Evolutionary conservation across 306 rosid genomes (phyloP).

Genomic region (Lablab purpureus): DNA sequence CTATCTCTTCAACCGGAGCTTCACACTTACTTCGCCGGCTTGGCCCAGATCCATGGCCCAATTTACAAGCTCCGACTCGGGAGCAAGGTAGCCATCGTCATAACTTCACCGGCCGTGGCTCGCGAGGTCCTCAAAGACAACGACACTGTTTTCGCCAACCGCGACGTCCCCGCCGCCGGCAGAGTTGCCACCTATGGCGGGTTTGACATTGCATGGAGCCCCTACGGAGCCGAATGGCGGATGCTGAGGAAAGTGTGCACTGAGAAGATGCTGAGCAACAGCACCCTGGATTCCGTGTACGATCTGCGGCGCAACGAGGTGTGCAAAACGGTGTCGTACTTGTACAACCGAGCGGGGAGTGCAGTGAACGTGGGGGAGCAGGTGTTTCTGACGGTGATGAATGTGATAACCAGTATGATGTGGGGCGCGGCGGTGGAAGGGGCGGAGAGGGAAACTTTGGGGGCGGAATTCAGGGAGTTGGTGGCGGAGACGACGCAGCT

Average conservation of each 20-base stretch:
- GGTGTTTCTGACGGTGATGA: constrained; percentile 64
- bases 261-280: constrained; percentile 64
- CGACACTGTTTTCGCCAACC: constrained; percentile 78
- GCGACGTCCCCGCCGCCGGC: constrained; percentile 66
- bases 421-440: constrained; percentile 80
- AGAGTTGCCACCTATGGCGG: constrained; percentile 59
- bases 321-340: constrained; percentile 49
- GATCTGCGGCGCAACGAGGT: constrained; percentile 65
- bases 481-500: constrained; percentile 56
- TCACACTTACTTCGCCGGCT: constrained; percentile 64
- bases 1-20: constrained; percentile 76
- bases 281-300: constrained; percentile 65
- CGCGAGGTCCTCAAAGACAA: constrained; percentile 68
- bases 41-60: constrained; percentile 69
- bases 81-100: constrained; percentile 52
- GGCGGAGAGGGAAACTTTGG: constrained; percentile 56
- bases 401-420: constrained; percentile 70
- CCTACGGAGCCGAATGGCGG: constrained; percentile 82
- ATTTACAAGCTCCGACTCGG: constrained; percentile 74
- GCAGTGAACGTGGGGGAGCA: constrained; percentile 67
- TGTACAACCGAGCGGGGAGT: constrained; percentile 52
- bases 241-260: constrained; percentile 73
- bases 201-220: constrained; percentile 67
- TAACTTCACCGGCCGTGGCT: constrained; percentile 64
- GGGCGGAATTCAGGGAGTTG: constrained; percentile 68